Evolutionary conservation across 164 flowering plant species (phyloP).

Genomic region (Nymphaea colorata): DNA sequence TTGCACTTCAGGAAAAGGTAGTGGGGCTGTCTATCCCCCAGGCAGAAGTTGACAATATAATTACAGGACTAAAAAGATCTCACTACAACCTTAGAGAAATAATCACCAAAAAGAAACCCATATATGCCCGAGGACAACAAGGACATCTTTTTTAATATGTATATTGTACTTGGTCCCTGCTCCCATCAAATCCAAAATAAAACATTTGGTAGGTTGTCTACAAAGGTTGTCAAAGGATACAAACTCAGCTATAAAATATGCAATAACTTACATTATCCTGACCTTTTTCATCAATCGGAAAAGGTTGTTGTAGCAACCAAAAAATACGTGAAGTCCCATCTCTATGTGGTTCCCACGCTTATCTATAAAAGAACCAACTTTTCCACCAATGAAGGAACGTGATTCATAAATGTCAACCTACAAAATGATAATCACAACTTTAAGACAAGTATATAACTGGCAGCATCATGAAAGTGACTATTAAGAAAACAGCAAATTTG

Average conservation of each 20-base stretch:
- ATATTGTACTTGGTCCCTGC: neutral
- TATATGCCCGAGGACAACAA: too few relatives aligned
- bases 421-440: neutral
- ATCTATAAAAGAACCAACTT: constrained; percentile 95
- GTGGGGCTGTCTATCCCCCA: too few relatives aligned
- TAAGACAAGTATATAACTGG: neutral
- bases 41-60: too few relatives aligned
- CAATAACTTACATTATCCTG: neutral
- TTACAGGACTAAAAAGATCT: too few relatives aligned
- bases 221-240: neutral
- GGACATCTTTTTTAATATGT: neutral
- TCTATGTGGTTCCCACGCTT: constrained; percentile 88
- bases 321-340: constrained; percentile 98
- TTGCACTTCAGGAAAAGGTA: too few relatives aligned
- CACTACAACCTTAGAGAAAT: too few relatives aligned
- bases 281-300: constrained; percentile 99
- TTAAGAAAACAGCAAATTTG: neutral
- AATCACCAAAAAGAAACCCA: too few relatives aligned
- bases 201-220: neutral
- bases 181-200: neutral
- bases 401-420: constrained; percentile 98
- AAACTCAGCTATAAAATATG: neutral
- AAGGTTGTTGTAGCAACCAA: constrained; percentile 94
- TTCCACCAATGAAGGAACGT: constrained; percentile 87
- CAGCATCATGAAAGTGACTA: neutral